phyloP scores from a whole-genome alignment of 2,329 filamentous ascomycete genomes.

The Cladobotryum protrusum region DNA sequence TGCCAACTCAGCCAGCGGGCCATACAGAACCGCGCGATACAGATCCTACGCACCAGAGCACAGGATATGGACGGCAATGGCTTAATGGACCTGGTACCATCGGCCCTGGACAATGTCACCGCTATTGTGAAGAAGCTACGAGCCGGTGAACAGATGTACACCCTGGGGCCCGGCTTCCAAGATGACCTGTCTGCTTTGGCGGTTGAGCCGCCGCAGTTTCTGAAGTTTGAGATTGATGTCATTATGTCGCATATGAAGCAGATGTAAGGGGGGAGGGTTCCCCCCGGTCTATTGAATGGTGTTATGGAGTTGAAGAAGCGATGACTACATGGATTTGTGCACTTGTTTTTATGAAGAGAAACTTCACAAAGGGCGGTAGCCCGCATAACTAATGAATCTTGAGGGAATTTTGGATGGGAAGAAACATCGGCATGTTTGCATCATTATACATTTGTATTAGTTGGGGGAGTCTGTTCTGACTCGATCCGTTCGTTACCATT shows the following conservation, averaged over 20 bases:
- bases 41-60: constrained; percentile 17
- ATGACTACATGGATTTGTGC: no score
- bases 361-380: no score
- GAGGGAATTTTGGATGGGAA: no score
- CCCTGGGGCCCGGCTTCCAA: constrained; percentile 18
- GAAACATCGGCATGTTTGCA: no score
- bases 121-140: constrained; percentile 18
- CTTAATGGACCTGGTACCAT: constrained; percentile 1
- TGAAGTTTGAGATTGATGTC: constrained; percentile 5
- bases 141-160: constrained; percentile 18
- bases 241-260: background rate
- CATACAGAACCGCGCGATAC: constrained; percentile 16
- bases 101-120: constrained; percentile 2
- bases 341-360: no score
- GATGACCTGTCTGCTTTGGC: constrained; percentile 22
- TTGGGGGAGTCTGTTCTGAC: no score
- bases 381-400: no score
- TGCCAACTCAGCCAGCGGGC: constrained; percentile 29
- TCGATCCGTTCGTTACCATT: no score
- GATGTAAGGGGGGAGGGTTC: background rate
- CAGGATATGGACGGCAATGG: constrained; percentile 1
- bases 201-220: constrained; percentile 9
- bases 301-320: background rate
- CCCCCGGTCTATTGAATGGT: background rate
- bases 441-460: no score